Percentiles rank a stretch among this genome's conserved stretches.
Conservation (phyloP, 176 grass and related monocot species). For the Oropetium thomaeum region DNA sequence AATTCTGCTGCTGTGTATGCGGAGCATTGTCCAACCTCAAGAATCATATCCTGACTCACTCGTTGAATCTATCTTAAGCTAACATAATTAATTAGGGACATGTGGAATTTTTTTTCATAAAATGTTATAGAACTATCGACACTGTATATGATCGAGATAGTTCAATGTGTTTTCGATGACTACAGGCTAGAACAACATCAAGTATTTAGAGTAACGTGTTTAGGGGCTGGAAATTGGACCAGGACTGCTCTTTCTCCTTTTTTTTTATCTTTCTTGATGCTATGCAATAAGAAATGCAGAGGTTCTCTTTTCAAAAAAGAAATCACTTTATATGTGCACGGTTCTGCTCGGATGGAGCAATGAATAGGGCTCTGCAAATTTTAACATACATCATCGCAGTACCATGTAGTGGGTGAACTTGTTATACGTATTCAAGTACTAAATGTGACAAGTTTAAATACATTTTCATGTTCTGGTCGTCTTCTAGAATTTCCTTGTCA, state of each 20-base stretch:
- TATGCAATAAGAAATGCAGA: too few relatives aligned
- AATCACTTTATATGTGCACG: not conserved
- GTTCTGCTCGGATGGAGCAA: not conserved
- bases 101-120: too few relatives aligned
- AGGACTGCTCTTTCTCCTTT: too few relatives aligned
- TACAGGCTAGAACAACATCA: too few relatives aligned
- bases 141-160: too few relatives aligned
- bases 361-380: not conserved
- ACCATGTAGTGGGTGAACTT: not conserved
- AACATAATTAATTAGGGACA: too few relatives aligned
- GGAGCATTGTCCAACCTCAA: not conserved
- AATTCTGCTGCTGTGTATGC: not conserved
- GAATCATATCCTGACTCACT: not conserved
- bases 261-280: too few relatives aligned
- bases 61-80: not conserved
- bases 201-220: too few relatives aligned
- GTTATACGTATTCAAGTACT: not conserved
- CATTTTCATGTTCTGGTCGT: not conserved
- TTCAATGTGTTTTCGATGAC: too few relatives aligned
- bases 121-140: not conserved
- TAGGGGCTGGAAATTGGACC: too few relatives aligned
- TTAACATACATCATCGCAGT: not conserved
- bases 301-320: too few relatives aligned
- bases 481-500: slow-evolving; percentile 31
- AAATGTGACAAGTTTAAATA: not conserved